A percentile compares a stretch with the other conserved stretches of the same genome.
Evolutionary conservation across 352 stramenopile genomes (phyloP).

Genomic region (Globisporangium okanoganense): DNA sequence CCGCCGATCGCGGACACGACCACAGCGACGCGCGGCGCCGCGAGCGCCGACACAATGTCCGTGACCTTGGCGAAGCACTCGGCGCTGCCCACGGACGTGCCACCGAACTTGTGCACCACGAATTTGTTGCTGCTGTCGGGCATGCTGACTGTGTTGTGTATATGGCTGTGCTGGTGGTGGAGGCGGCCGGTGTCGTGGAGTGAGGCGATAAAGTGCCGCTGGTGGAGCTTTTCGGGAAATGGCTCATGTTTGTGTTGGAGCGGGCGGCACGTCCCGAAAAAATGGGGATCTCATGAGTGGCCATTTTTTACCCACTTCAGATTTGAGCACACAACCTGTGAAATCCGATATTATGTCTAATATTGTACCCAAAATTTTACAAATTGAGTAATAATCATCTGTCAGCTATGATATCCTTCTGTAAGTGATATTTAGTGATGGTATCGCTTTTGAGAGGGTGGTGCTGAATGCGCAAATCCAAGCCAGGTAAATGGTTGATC

Average conservation of each 20-base stretch:
- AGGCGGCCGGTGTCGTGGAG: not conserved
- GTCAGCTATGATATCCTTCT: too few species aligned
- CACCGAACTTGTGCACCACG: conserved; percentile 98
- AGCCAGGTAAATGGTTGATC: not conserved
- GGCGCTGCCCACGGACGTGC: conserved; percentile 92
- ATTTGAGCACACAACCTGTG: conserved; percentile 2
- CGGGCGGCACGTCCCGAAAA: not conserved
- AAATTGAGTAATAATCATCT: too few species aligned
- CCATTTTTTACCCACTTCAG: conserved; percentile 14
- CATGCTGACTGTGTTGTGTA: not conserved
- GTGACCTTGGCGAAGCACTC: conserved; percentile 87
- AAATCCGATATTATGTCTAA: not conserved
- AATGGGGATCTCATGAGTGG: not conserved
- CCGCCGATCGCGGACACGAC: conserved; percentile 95
- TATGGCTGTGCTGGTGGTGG: not conserved
- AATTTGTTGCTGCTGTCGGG: conserved; percentile 39
- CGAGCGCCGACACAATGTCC: conserved; percentile 56
- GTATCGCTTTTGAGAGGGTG: not conserved
- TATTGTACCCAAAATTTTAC: not conserved
- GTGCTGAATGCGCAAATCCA: conserved; percentile 23
- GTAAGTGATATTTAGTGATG: not conserved
- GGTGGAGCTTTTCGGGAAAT: conserved; percentile 12
- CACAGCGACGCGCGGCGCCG: conserved; percentile 59
- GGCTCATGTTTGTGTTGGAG: not conserved
- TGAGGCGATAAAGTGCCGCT: not conserved